Percentiles rank a stretch among this genome's conserved stretches.
Conservation (phyloP, 2,329 filamentous ascomycete genomes). For the Dactylonectria macrodidyma region DNA sequence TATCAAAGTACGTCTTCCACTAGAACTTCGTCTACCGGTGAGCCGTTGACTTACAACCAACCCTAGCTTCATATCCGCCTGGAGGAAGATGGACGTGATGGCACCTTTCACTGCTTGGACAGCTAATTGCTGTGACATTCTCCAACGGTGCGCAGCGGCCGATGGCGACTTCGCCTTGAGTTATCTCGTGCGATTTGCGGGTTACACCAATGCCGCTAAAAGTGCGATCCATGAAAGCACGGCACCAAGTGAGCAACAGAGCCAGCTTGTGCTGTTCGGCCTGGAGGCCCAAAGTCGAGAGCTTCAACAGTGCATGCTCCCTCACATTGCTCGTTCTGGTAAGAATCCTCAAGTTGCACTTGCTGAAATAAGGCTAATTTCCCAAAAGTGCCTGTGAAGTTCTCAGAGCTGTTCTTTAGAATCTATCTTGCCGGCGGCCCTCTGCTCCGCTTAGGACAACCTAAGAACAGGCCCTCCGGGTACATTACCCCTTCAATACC, state of each 20-base stretch:
- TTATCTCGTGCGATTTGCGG: slow-evolving; percentile 60
- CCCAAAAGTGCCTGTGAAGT: slow-evolving; percentile 45
- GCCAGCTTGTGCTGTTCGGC: slow-evolving; percentile 61
- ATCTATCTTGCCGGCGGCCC: slow-evolving; percentile 58
- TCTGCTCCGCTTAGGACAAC: slow-evolving; percentile 48
- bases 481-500: slow-evolving; percentile 34
- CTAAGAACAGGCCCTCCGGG: slow-evolving; percentile 15
- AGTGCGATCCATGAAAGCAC: slow-evolving; percentile 49
- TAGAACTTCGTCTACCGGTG: not conserved
- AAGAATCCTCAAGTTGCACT: not conserved
- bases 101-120: slow-evolving; percentile 60
- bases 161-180: slow-evolving; percentile 60
- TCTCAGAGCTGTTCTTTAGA: slow-evolving; percentile 55
- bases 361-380: slow-evolving; percentile 36
- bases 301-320: slow-evolving; percentile 54
- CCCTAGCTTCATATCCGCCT: slow-evolving; percentile 56
- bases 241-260: slow-evolving; percentile 56
- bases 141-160: slow-evolving; percentile 55
- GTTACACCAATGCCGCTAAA: slow-evolving; percentile 57
- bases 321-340: slow-evolving; percentile 48
- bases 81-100: slow-evolving; percentile 54
- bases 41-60: slow-evolving; percentile 31
- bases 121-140: slow-evolving; percentile 59
- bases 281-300: slow-evolving; percentile 63
- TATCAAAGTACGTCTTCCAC: slow-evolving; percentile 55